Evolutionary conservation across 805 yeast species (phyloP), one percentile per base, ranked within the genome.

Genomic region (Sungouiella thailandica): DNA sequence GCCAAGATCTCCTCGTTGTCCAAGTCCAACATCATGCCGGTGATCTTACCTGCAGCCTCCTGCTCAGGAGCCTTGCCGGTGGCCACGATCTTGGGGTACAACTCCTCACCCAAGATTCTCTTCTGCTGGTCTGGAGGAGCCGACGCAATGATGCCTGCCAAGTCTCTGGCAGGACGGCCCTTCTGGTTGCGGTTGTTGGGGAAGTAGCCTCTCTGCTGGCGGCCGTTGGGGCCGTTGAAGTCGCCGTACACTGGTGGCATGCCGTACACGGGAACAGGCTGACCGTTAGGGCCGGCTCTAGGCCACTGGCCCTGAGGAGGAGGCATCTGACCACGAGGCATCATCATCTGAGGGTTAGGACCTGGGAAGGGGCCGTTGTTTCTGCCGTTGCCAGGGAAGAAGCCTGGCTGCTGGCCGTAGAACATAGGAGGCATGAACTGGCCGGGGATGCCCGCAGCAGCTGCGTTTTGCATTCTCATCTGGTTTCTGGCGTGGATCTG

Each of bases 401-500:
- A 82, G 42, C 84, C 86, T 50, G 83, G 84, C 62, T 82, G 86
- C 66, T 82, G 88, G 44, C 82, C 83, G 68, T 83, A 86, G 65
- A 83, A 83, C 79, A 86, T 76, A 60, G 94, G 94, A 45, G 78
- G 76, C 58, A 86, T 80, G 69, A 83, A 84, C 71, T 83, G 95
- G 51, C 89, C 89, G 56, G 86, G 86, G 56, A 85, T 70, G 45
- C 82, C 83, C 48, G 83, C 78, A 48, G 94, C 95, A 50, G 86
- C 86, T 62, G 89, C 95, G 68, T 88, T 96, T 75, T 90, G 97
- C 77, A 88, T 76, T 77, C 97, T 86, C 83, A 89, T 78, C 72
- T 90, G 97, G 79, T 86, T 87, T 75, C 96, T 86, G 50, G 96
- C 97, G 68, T 85, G 95, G 61, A 88, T 84, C 72, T 93, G 97